Evolutionary conservation across 2,329 filamentous ascomycete genomes (phyloP).

Genomic region (Aspergillus chevalieri): DNA sequence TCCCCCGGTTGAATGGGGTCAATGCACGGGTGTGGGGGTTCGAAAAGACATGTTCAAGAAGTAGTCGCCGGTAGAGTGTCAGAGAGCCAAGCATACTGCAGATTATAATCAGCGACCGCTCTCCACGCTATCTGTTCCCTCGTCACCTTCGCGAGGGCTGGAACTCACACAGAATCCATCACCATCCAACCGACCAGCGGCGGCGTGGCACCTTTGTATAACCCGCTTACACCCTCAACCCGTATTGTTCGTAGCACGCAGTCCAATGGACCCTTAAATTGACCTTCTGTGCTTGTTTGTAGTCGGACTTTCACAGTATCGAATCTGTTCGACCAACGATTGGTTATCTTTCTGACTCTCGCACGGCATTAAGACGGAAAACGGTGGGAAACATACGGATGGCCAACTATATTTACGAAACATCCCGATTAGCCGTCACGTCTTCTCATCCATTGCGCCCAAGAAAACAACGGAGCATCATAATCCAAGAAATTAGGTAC

Average conservation of each 20-base stretch:
- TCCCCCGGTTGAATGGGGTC: constrained; percentile 29
- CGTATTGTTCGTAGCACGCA: constrained; percentile 78
- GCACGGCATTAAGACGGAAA: not conserved
- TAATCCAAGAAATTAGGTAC: not conserved
- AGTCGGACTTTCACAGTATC: constrained; percentile 96
- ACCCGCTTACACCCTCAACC: constrained; percentile 73
- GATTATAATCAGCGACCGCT: constrained; percentile 12
- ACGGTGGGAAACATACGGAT: constrained; percentile 45
- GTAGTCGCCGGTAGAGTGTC: constrained; percentile 77
- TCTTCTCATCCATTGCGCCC: not conserved
- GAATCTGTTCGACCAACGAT: constrained; percentile 51
- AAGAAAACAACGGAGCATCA: constrained; percentile 2
- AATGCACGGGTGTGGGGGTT: constrained; percentile 42
- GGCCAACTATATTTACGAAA: constrained; percentile 44
- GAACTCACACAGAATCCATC: constrained; percentile 68
- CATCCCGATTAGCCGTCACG: not conserved
- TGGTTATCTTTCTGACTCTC: constrained; percentile 1
- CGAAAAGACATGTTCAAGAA: constrained; percentile 72
- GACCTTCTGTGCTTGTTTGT: constrained; percentile 71
- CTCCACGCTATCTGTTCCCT: not conserved
- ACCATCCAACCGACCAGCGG: constrained; percentile 97
- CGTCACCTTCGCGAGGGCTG: not conserved
- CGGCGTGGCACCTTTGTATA: constrained; percentile 93
- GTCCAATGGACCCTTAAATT: constrained; percentile 80
- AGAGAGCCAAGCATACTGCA: constrained; percentile 80